A percentile compares a stretch with the other conserved stretches of the same genome.
These are phyloP conservation scores for Dioszegia hungarica DNA, from an alignment of 768 basidiomycete genomes.

Conservation along the genomic window DNA sequence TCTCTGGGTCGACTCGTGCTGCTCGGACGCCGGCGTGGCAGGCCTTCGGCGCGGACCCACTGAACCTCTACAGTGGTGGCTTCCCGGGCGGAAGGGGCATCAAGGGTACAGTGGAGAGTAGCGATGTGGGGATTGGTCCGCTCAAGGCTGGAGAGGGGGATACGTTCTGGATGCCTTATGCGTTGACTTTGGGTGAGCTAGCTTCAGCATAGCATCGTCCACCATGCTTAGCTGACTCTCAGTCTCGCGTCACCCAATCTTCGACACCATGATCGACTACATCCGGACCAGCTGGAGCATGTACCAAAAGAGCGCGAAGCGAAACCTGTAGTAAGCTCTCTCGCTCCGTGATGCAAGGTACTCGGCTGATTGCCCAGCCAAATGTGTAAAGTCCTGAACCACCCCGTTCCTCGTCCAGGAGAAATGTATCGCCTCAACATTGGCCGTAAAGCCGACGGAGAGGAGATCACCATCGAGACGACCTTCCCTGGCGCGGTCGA, in stretches of 20 bases:
- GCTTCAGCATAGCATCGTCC: slow-evolving; percentile 4
- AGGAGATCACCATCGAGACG: slow-evolving; percentile 16
- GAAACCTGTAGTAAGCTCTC: slow-evolving; percentile 62
- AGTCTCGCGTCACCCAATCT: slow-evolving; percentile 88
- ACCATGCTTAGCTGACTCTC: slow-evolving; percentile 49
- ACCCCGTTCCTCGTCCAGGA: slow-evolving; percentile 39
- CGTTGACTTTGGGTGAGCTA: slow-evolving; percentile 57
- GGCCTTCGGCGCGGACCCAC: background rate
- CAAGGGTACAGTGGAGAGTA: slow-evolving; percentile 5
- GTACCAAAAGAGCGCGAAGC: slow-evolving; percentile 76
- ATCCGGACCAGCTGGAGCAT: slow-evolving; percentile 62
- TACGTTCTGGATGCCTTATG: slow-evolving; percentile 85
- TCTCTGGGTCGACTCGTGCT: background rate
- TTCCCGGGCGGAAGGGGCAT: background rate
- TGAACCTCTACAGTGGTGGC: background rate
- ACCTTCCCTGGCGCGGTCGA: slow-evolving; percentile 68
- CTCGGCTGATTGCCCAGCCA: slow-evolving; percentile 17
- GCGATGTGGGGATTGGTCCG: slow-evolving; percentile 5
- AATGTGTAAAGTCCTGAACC: slow-evolving; percentile 44
- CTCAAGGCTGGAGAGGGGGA: slow-evolving; percentile 14
- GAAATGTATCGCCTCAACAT: slow-evolving; percentile 32
- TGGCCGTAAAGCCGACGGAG: slow-evolving; percentile 11
- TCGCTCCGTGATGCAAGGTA: background rate
- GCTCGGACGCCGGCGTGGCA: background rate
- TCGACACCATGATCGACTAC: slow-evolving; percentile 91